Evolutionary conservation across 1,139 yeast species (phyloP), one percentile per base, ranked within the genome.

Genomic region (Saccharomyces pastorianus): DNA sequence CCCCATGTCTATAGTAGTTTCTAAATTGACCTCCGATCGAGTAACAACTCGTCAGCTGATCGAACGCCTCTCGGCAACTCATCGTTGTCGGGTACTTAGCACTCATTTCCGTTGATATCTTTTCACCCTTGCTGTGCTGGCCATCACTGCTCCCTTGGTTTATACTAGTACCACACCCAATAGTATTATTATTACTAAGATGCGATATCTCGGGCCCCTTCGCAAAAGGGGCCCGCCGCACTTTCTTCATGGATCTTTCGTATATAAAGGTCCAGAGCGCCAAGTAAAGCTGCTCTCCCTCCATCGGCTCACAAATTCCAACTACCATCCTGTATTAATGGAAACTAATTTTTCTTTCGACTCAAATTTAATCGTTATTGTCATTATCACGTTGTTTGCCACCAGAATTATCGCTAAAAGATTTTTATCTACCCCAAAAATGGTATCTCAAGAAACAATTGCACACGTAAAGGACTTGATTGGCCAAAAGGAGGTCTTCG

Each of bases 11-110:
- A 67, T 91, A 91, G 64, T 87, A 85, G 69, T 85, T 80, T 59
- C 93, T 80, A 31, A 87, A 73, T 67, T 90, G 96, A 0, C 96
- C 96, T 1, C 97, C 97, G 2, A 90, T 67, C 0, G 96, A 87
- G 73, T 88, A 89, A 68, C 98, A 91, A 51, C 82, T 84, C 51
- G 90, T 78, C 41, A 91, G 74, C 64, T 88, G 96, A 69, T 91
- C 96, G 69, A 91, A 84, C 0, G 95, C 95, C 46, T 91, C 88
- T 51, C 85, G 74, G 64, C 90, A 84, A 54, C 80, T 78, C 87
- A 84, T 82, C 38, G 78, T 76, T 41, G 76, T 73, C 11, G 71
- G 71, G 49, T 65, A 67, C 44, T 65, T 62, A 6, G 48, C 48
- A 14, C 44, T 38, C 44, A 38, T 20, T 20, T 38, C 13, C 13